Percentiles rank a stretch among this genome's conserved stretches.
Conservation (phyloP, 805 yeast genomes). For the Komagataella pastoris region DNA sequence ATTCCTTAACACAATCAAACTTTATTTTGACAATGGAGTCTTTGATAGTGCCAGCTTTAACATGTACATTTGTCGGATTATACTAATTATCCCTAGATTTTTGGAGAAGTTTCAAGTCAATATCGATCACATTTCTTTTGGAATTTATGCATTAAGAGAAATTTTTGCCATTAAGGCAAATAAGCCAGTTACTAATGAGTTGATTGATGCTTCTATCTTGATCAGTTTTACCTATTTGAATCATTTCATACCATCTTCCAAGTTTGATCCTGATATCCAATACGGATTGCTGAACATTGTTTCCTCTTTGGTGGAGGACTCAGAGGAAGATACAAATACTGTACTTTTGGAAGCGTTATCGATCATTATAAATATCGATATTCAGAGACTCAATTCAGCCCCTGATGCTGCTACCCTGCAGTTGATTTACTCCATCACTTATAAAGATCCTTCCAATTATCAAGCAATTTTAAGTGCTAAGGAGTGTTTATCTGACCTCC, state of each 20-base stretch:
- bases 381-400: slow-evolving; percentile 15
- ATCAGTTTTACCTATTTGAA: slow-evolving; percentile 38
- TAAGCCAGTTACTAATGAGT: slow-evolving; percentile 11
- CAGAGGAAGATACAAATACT: slow-evolving; percentile 74
- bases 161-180: slow-evolving; percentile 4
- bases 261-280: slow-evolving; percentile 14
- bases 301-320: slow-evolving; percentile 33
- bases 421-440: slow-evolving; percentile 49
- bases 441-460: slow-evolving; percentile 63
- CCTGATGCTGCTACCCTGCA: slow-evolving; percentile 26
- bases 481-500: slow-evolving; percentile 51
- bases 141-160: slow-evolving; percentile 12
- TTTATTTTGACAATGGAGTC: neutral
- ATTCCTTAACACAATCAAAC: neutral
- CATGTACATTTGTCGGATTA: slow-evolving; percentile 32
- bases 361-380: slow-evolving; percentile 37
- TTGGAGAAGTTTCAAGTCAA: slow-evolving; percentile 34
- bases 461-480: slow-evolving; percentile 54
- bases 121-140: slow-evolving; percentile 9
- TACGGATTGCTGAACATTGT: slow-evolving; percentile 20
- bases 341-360: slow-evolving; percentile 60
- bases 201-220: slow-evolving; percentile 20
- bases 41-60: slow-evolving; percentile 4
- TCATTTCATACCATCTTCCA: slow-evolving; percentile 10
- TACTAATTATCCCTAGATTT: slow-evolving; percentile 42